Evolutionary conservation across 2,329 filamentous ascomycete species (phyloP).

Genomic region (Harringtonia lauricola): DNA sequence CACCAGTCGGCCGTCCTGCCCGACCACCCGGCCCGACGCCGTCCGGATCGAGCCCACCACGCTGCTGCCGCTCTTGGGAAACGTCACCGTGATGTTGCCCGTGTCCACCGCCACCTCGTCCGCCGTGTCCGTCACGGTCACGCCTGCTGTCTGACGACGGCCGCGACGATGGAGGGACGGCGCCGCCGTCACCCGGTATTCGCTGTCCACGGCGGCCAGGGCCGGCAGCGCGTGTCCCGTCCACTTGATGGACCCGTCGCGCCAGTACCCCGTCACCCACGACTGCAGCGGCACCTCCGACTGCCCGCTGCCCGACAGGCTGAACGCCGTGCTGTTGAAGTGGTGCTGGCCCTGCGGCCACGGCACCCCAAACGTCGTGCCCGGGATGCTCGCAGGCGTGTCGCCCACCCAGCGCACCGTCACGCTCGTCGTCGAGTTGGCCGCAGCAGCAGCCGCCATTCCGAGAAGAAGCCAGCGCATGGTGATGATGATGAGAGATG

Average conservation of each 20-base stretch:
- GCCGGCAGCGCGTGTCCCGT: constrained; percentile 42
- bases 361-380: constrained; percentile 13
- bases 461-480: too few relatives aligned
- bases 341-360: constrained; percentile 5
- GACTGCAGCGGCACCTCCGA: constrained; percentile 28
- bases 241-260: constrained; percentile 51
- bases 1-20: constrained; percentile 36
- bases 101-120: constrained; percentile 21
- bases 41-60: constrained; percentile 29
- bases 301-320: not conserved
- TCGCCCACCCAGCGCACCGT: not conserved
- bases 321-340: not conserved
- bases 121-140: too few relatives aligned
- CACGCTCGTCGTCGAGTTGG: not conserved
- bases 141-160: too few relatives aligned
- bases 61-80: constrained; percentile 29
- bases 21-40: constrained; percentile 28
- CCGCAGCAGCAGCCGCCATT: too few relatives aligned
- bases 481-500: too few relatives aligned
- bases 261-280: constrained; percentile 48
- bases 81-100: constrained; percentile 29
- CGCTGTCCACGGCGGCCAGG: constrained; percentile 7
- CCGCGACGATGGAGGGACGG: too few relatives aligned
- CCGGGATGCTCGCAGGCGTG: not conserved
- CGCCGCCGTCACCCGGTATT: constrained; percentile 6